Conservation (phyloP, 1,284 basidiomycete genomes). For the Irpex rosettiformis region DNA sequence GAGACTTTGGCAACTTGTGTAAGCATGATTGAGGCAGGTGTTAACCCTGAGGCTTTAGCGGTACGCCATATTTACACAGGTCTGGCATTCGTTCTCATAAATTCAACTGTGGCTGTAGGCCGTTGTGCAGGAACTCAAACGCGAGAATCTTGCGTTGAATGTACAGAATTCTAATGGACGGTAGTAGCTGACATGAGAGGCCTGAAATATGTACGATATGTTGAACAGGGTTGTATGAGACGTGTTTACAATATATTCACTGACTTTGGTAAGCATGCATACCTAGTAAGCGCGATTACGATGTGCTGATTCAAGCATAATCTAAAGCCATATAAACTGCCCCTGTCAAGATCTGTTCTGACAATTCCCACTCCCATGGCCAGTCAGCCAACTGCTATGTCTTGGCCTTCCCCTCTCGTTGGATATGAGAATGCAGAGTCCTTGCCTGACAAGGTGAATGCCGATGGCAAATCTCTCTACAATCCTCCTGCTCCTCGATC, state of each 20-base stretch:
- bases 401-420: conserved; percentile 37
- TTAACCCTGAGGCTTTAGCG: conserved; percentile 82
- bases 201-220: too few species aligned
- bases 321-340: not conserved
- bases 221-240: too few species aligned
- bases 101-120: conserved; percentile 41
- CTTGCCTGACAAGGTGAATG: conserved; percentile 44
- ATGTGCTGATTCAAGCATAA: not conserved
- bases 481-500: conserved; percentile 46
- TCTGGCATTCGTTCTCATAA: not conserved
- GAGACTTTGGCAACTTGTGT: conserved; percentile 82
- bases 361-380: too few species aligned
- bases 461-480: conserved; percentile 58
- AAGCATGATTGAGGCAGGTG: conserved; percentile 81
- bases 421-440: conserved; percentile 45
- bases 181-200: not conserved
- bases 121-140: conserved; percentile 70
- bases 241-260: too few species aligned
- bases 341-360: too few species aligned
- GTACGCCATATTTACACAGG: conserved; percentile 41
- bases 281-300: conserved; percentile 1
- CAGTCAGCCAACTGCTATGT: conserved; percentile 4
- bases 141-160: conserved; percentile 47
- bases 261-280: not conserved
- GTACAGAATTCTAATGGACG: not conserved